phyloP scores from a whole-genome alignment of 1,284 basidiomycete species.

The Puccinia polysora region DNA sequence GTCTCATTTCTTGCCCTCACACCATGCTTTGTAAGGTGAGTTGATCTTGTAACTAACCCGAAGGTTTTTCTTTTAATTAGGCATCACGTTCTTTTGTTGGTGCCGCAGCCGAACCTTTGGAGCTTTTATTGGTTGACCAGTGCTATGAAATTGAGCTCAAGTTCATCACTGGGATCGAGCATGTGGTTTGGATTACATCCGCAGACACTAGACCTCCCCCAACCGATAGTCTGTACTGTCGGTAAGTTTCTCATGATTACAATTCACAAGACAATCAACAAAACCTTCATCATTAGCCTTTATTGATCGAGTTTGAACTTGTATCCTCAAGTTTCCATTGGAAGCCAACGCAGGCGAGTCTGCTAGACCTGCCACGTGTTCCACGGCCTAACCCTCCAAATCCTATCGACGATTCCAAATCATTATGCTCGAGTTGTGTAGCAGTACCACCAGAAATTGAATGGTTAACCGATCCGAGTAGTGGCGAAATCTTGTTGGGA shows the following conservation, averaged over 20 bases:
- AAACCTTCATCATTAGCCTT: background rate
- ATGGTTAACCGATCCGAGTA: conserved; percentile 16
- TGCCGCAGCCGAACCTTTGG: background rate
- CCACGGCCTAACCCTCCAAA: background rate
- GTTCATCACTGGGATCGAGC: background rate
- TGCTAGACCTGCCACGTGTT: background rate
- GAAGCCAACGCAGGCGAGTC: conserved; percentile 11
- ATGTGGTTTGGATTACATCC: background rate
- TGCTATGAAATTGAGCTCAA: conserved; percentile 33
- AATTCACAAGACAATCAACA: background rate
- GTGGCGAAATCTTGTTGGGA: conserved; percentile 3
- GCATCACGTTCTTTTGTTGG: conserved; percentile 8
- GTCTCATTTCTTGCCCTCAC: too few species aligned
- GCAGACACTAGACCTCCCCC: background rate
- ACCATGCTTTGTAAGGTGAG: background rate
- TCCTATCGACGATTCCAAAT: conserved; percentile 3
- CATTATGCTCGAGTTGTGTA: conserved; percentile 8
- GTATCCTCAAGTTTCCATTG: conserved; percentile 17
- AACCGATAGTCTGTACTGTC: conserved; percentile 1
- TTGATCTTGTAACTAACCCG: too few species aligned
- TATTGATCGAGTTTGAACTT: background rate
- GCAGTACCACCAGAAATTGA: conserved; percentile 11
- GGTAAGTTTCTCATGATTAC: conserved; percentile 1
- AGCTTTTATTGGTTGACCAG: conserved; percentile 28
- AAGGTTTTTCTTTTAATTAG: background rate